Evolutionary conservation across 805 yeast genomes (phyloP).

Genomic region (Grigorovia jiainica): DNA sequence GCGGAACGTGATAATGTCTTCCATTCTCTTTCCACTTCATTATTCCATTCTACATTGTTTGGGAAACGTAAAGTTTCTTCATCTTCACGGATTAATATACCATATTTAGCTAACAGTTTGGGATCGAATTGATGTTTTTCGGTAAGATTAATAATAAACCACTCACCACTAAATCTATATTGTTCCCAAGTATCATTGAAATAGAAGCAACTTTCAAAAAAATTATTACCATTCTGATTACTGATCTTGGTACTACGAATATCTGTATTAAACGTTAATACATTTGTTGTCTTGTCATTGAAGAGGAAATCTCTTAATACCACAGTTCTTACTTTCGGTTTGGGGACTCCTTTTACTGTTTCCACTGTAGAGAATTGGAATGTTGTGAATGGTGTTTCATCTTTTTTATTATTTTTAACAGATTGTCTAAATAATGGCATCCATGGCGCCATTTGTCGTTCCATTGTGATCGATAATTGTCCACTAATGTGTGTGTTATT

Average conservation of each 20-base stretch:
- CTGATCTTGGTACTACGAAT: conserved; percentile 53
- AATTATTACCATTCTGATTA: conserved; percentile 41
- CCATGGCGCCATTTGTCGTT: conserved; percentile 62
- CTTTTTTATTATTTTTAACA: conserved; percentile 33
- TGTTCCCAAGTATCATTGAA: conserved; percentile 55
- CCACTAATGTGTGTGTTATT: not conserved
- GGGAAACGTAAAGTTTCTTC: conserved; percentile 5
- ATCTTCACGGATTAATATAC: conserved; percentile 2
- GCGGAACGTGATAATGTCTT: conserved; percentile 43
- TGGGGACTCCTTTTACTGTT: conserved; percentile 11
- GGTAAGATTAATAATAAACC: conserved; percentile 35
- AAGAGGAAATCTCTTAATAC: conserved; percentile 69
- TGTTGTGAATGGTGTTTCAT: conserved; percentile 40
- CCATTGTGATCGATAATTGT: too few species aligned
- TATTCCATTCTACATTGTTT: conserved; percentile 51
- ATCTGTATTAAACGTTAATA: conserved; percentile 64
- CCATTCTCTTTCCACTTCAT: conserved; percentile 61
- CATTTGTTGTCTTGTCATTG: conserved; percentile 55
- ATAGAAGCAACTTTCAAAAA: conserved; percentile 70
- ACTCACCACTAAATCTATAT: conserved; percentile 62
- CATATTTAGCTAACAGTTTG: conserved; percentile 2
- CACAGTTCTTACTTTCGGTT: conserved; percentile 62
- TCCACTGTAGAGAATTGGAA: conserved; percentile 64
- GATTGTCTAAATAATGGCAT: conserved; percentile 54
- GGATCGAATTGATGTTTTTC: conserved; percentile 3